Conservation (phyloP, 148 eudicot genomes). For the Rhododendron vialii region DNA sequence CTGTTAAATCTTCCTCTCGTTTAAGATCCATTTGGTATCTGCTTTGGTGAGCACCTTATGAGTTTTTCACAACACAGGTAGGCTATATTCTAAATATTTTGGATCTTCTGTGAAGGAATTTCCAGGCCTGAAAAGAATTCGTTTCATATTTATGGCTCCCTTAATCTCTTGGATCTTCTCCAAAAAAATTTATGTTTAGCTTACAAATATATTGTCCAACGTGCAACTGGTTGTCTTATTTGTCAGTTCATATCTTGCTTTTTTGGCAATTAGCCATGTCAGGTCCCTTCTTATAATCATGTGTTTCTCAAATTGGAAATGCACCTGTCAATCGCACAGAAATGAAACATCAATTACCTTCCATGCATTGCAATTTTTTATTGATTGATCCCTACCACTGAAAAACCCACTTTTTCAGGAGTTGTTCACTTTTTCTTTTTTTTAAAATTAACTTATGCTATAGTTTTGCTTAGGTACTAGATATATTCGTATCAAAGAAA, state of each 20-base stretch:
- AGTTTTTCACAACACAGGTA: not conserved
- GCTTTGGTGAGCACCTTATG: not conserved
- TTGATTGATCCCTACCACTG: not conserved
- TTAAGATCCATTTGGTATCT: not conserved
- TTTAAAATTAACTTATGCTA: not conserved
- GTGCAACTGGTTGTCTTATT: not conserved
- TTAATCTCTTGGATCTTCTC: not conserved
- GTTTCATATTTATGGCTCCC: not conserved
- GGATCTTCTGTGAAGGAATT: not conserved
- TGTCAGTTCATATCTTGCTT: not conserved
- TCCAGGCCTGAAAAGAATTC: not conserved
- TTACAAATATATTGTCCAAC: not conserved
- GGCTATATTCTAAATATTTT: not conserved
- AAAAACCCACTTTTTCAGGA: not conserved
- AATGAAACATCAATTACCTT: not conserved
- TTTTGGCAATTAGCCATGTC: not conserved
- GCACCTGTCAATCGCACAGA: not conserved
- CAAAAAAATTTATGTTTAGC: not conserved
- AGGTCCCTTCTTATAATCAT: not conserved
- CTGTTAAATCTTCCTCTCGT: not conserved
- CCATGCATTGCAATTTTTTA: not conserved
- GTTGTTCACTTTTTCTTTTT: not conserved
- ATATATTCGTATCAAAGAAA: not conserved
- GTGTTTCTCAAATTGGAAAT: not conserved
- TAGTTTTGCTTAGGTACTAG: not conserved